Evolutionary conservation across 2,329 filamentous ascomycete genomes (phyloP), one percentile per base, ranked within the genome.

Genomic region (Chaetomium strumarium): DNA sequence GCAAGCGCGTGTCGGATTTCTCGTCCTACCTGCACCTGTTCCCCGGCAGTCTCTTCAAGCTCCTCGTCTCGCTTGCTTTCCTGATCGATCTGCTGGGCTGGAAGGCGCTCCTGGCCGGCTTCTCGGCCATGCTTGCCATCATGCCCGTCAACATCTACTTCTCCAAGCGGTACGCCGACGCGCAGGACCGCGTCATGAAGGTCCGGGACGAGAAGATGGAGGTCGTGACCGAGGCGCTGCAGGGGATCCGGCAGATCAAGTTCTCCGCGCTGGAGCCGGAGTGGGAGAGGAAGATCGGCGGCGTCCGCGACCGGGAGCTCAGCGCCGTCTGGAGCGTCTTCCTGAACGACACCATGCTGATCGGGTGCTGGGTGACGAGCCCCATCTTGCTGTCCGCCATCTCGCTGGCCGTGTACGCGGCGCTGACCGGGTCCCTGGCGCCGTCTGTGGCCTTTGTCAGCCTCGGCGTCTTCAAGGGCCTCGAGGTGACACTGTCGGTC

Each of bases 241-340:
- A 87, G 60, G 88, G 88, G 8, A 91, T 92, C 58, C 80, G 87
- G 1, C 88, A 93, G 67, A 89, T 93, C 70, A 93, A 93, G 63
- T 90, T 92, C 60, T 86, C 86, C 0, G 88, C 88, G 1, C 69
- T 90, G 2, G 88, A 92, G 66, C 70, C 73, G 17, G 81, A 87
- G 60, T 92, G 88, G 88, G 81, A 90, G 65, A 73, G 76, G 14
- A 86, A 84, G 55, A 87, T 93, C 64, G 68, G 76, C 56, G 67
- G 77, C 56, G 79, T 84, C 8, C 76, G 88, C 62, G 78, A 83
- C 40, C 78, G 76, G 43, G 88, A 92, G 64, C 75, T 92, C 10
- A 67, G 70, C 5, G 80, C 80, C 19, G 76, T 88, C 34, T 88
- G 85, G 81, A 75, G 72, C 37, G 78, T 83, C 1, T 90, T 88